Evolutionary conservation across 352 stramenopile species (phyloP), one percentile per base, ranked within the genome.

Genomic region (Phytophthora lateralis): DNA sequence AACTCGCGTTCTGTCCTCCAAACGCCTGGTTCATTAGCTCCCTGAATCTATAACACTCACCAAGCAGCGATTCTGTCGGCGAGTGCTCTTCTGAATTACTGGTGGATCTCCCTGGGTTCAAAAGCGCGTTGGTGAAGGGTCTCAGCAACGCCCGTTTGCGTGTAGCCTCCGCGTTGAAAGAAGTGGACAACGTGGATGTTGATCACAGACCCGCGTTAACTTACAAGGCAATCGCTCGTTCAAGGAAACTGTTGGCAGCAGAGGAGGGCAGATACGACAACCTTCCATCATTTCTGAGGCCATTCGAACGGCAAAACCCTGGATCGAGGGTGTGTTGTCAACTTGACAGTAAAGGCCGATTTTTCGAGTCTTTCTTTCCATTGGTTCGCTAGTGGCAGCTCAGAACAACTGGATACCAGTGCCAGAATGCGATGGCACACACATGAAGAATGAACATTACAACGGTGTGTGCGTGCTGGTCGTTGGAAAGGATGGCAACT

Each of bases 1-100:
- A 62, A 29, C 18, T 26, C 8, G 20, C 32, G 6, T 55, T 55
- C 9, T 62, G 54, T 18, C 44, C 54, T 7, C 8, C 35, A 5
- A 27, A n/a, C 6, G 15, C 44, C 3, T 62, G 54, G 44, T 55
- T 55, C 29, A 10, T 62, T 17, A 55, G 45, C 6, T 30, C 17
- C 6, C 6, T 35, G 10, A 39, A 48, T 11, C 24, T 62, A 9
- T 9, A 17, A 0, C 44, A 62, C 17, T 48, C 17, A 26, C 24
- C 34, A 0, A 55, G 34, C 18, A 55, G 44, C 14, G 21, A 61
- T 5, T 38, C 53, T 0, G 30, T 47, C 5, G 14, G 47, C 1
- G 5, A 49, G 4, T 48, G 50, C 10, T 43, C 50, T 20, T 48
- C 50, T 10, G 7, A 43, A 4, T 10, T 49, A 8, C 4, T 58